Base-by-base conservation (phyloP, 345 rosid genomes). In the Citrus inodora region DNA sequence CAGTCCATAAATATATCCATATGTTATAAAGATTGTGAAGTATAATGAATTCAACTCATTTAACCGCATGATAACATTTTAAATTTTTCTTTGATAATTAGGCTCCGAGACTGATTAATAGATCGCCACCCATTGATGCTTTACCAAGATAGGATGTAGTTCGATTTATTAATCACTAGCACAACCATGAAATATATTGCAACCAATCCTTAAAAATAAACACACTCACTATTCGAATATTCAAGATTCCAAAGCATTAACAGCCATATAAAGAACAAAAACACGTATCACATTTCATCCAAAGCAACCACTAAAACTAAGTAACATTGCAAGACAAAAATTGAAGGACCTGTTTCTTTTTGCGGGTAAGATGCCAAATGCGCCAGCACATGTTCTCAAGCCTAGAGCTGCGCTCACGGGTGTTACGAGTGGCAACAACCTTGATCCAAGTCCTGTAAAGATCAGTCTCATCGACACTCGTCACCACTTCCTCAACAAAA, bases 351-450 rank as follows among this genome's bases (percentile, higher is more conserved):
- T 95, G 97, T 81, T 95, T 95, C 90, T 95, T 92, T 89, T 93
- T 93, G 84, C 98, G 98, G 58, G 99, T 87, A 81, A 95, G 97
- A 63, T 95, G 98, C 99, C 99, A 95, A 46, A 95, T 95, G 68
- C 99, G 92, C 99, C 98, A 95, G 73, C 99, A 95, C 99, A 95
- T 95, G 80, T 95, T 95, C 93, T 95, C 99, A 60, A 95, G 93
- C 60, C 99, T 83, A 62, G 96, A 90, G 89, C 94, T 92, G 19
- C 99, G 94, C 80, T 95, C 99, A 62, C 98, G 93, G 25, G 93
- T 88, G 81, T 91, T 93, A 46, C 99, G 92, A 55, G 98, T 95
- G 70, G 99, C 98, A 6, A 92, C 97, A 6, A 93, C 99, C 90
- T 96, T 96, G 71, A 96, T 81, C 99, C 99, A 96, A 30, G 99